A percentile compares a stretch with the other conserved stretches of the same genome.
Evolutionary conservation across 139 green algal genomes (phyloP).

Genomic region (Coelastrella sp.): DNA sequence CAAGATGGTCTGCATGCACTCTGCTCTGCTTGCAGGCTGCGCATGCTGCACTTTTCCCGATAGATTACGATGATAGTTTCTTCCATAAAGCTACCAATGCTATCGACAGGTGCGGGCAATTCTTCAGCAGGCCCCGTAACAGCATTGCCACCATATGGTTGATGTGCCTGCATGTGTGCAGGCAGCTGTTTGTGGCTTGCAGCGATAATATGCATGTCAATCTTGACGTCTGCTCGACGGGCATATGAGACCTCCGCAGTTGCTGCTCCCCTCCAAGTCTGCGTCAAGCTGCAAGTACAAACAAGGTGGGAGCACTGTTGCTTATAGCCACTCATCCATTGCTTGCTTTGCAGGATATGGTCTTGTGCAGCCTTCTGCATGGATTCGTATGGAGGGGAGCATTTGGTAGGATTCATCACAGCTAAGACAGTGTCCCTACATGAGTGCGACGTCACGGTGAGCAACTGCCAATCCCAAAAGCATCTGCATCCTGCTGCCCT

Average conservation of each 20-base stretch:
- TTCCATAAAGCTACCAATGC: conserved; percentile 53
- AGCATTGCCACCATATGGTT: too few species aligned
- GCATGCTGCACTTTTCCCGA: conserved; percentile 57
- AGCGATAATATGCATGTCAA: too few species aligned
- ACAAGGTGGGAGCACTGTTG: too few species aligned
- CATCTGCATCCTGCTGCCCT: too few species aligned
- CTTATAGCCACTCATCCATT: not conserved
- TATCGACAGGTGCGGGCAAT: conserved; percentile 47
- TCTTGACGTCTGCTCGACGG: too few species aligned
- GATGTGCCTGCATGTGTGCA: too few species aligned
- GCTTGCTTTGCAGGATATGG: conserved; percentile 52
- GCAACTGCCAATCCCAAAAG: not conserved
- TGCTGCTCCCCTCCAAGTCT: too few species aligned
- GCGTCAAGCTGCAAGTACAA: too few species aligned
- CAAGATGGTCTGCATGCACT: not conserved
- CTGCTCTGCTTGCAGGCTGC: conserved; percentile 27
- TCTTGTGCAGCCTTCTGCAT: conserved; percentile 51
- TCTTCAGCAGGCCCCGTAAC: not conserved
- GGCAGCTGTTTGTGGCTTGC: too few species aligned
- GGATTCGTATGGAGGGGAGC: conserved; percentile 39
- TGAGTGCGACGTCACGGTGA: conserved; percentile 57
- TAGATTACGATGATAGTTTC: conserved; percentile 67
- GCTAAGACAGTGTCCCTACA: conserved; percentile 52
- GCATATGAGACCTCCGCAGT: too few species aligned
- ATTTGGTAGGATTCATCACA: conserved; percentile 69